phyloP scores from a whole-genome alignment of 352 stramenopile genomes.

The Globisporangium spiculum region DNA sequence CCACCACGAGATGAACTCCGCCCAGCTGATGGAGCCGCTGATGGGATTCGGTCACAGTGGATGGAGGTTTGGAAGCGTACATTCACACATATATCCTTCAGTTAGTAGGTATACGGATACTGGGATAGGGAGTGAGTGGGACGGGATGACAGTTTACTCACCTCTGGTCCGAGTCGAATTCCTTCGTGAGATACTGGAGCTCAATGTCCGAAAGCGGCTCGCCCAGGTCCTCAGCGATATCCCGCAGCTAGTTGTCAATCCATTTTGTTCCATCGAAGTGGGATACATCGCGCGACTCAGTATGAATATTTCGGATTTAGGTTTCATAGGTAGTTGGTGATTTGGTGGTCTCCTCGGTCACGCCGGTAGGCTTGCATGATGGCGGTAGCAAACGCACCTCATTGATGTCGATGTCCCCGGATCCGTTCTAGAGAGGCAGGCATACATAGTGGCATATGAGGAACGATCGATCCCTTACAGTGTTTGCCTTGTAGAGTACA shows the following conservation, averaged over 20 bases:
- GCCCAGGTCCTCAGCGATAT: constrained; percentile 73
- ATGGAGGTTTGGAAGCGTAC: background rate
- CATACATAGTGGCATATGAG: background rate
- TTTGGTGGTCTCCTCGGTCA: background rate
- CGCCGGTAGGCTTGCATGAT: background rate
- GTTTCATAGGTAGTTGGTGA: background rate
- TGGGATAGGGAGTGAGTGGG: background rate
- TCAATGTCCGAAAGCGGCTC: constrained; percentile 73
- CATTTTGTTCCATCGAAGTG: background rate
- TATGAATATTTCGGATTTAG: background rate
- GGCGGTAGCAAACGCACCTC: constrained; percentile 28
- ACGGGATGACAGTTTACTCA: constrained; percentile 5
- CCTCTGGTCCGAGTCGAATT: constrained; percentile 71
- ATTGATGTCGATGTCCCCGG: constrained; percentile 66
- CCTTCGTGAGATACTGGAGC: constrained; percentile 65
- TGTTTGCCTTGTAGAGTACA: background rate
- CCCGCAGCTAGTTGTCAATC: constrained; percentile 34
- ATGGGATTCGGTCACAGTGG: background rate
- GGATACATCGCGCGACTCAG: no score
- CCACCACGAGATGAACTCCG: constrained; percentile 80
- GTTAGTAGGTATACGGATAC: background rate
- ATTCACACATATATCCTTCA: background rate
- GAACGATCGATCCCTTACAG: background rate
- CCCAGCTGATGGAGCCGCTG: constrained; percentile 65
- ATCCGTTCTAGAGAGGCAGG: constrained; percentile 41